These are phyloP conservation scores for Neurospora crassa DNA, from an alignment of 2,329 filamentous ascomycete species.

Conservation along the genomic window DNA sequence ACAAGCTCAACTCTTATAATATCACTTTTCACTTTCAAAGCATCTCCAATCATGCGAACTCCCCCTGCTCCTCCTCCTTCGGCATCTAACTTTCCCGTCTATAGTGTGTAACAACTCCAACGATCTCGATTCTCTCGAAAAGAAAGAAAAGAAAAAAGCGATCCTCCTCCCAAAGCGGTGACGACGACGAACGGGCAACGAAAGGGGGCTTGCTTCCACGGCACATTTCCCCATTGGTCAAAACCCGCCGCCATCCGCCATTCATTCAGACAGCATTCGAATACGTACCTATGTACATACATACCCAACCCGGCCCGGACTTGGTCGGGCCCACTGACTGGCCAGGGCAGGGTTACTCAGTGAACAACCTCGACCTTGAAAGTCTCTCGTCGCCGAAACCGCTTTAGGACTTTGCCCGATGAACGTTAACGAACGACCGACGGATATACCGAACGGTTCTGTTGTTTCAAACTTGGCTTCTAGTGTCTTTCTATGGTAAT, in stretches of 20 bases:
- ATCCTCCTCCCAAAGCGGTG: not conserved
- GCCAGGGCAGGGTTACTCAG: not conserved
- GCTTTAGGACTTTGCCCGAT: not conserved
- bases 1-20: not conserved
- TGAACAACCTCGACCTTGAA: not conserved
- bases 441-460: not conserved
- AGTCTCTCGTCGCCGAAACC: not conserved
- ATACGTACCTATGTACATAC: no score
- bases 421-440: not conserved
- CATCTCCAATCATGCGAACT: not conserved
- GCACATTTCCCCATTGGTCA: not conserved
- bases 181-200: not conserved
- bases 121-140: not conserved
- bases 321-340: not conserved
- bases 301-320: not conserved
- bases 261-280: not conserved
- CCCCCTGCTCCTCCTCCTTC: not conserved
- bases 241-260: no score
- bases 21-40: not conserved
- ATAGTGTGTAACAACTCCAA: not conserved
- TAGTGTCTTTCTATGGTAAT: not conserved
- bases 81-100: not conserved
- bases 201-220: not conserved
- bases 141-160: no score
- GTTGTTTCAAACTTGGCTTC: not conserved